Base-by-base conservation (phyloP, 345 rosid genomes). In the Hibiscus mutabilis region DNA sequence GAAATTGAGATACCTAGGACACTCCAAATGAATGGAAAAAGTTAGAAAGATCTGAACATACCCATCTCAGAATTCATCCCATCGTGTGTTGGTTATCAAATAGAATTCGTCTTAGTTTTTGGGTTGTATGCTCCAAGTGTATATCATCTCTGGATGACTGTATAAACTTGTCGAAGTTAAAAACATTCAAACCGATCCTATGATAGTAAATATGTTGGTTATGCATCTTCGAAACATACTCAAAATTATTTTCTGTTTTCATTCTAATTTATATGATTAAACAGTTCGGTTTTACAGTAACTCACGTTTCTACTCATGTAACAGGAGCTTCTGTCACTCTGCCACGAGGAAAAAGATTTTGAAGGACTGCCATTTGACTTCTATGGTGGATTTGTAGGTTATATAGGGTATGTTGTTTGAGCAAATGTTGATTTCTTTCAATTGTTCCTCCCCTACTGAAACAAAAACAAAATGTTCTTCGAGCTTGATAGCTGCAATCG, bases 381-480 rank as follows among this genome's bases (percentile, higher is more conserved):
- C 80, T 81, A 77, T 29, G 99, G 97, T 80, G 99, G 99, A 82
- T 95, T 79, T 82, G 76, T 95, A 33, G 99, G 99, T 77, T 92
- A 89, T 76, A 77, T 95, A 27, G 99, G 99, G 97, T 92, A 87
- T 51, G 91, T 80, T 74, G 13, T 72, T 76, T 56, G 47, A 70
- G 16, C 60, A 46, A 22, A 68, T 67, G 12, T 69, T 70, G 62
- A 55, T 46, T 57, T 79, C 57, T 27, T 68, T 42, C 19, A 0
- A 10, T 33, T 49, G 14, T 58, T 12, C 11, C 27, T 35, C 49
- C 15, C 16, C 52, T 19, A 3, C 24, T 2, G 13, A 35, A 10
- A 19, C 4, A 21, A 63, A 33, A 33, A n/a, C 2, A 33, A 33
- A 33, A 33, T n/a, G 66, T 55, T 35, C 29, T 19, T 12, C 33